Evolutionary conservation across 208 protist species (phyloP).

Genomic region (Acanthamoeba triangularis): DNA sequence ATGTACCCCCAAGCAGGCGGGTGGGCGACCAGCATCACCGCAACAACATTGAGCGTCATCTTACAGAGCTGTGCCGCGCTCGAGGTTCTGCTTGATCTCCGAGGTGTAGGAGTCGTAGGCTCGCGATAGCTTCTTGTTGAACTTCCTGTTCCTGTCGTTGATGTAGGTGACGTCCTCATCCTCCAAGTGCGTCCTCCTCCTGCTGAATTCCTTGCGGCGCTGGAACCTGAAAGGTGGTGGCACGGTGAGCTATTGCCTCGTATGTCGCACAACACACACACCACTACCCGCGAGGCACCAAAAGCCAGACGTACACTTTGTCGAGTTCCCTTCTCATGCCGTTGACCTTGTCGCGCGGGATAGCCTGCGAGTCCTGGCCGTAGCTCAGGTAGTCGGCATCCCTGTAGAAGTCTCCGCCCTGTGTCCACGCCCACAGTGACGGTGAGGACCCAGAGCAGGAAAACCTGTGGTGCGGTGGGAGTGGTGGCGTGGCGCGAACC

Average conservation of each 20-base stretch:
- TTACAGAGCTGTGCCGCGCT: slow-evolving; percentile 89
- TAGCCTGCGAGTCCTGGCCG: slow-evolving; percentile 12
- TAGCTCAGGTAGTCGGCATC: slow-evolving; percentile 8
- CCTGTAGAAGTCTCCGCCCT: slow-evolving; percentile 23
- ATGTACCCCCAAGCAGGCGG: no score
- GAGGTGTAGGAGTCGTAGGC: slow-evolving; percentile 88
- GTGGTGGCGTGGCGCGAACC: neutral
- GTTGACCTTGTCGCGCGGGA: slow-evolving; percentile 33
- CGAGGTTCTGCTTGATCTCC: slow-evolving; percentile 90
- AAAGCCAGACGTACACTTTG: neutral
- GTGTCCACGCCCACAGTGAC: neutral
- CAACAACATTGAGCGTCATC: no score
- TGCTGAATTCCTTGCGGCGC: slow-evolving; percentile 70
- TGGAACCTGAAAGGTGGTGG: neutral
- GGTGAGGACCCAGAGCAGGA: neutral
- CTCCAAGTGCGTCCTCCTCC: slow-evolving; percentile 77
- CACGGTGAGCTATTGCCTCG: no score
- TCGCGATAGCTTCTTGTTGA: slow-evolving; percentile 88
- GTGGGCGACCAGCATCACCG: no score
- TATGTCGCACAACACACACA: neutral
- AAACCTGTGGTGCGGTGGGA: neutral
- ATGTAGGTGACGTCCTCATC: slow-evolving; percentile 91
- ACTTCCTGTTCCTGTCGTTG: slow-evolving; percentile 89
- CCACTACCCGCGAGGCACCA: neutral
- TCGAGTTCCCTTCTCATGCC: neutral